Evolutionary conservation across 306 rosid genomes (phyloP).

Genomic region (Geum urbanum): DNA sequence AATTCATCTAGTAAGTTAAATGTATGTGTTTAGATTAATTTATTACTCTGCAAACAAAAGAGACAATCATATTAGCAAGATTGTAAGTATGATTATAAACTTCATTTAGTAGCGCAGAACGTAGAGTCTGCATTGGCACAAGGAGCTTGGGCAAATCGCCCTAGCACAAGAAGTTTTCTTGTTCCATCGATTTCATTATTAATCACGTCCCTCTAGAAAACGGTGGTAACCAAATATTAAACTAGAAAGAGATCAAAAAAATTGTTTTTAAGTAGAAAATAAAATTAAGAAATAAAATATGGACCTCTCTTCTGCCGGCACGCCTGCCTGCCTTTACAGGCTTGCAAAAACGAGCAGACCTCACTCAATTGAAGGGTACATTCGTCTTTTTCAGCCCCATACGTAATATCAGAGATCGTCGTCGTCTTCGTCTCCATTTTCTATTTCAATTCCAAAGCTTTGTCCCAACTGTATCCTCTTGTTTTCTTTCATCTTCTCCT

Average conservation of each 20-base stretch:
- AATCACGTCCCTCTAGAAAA: background rate
- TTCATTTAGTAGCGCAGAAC: too few species aligned
- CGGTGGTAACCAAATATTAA: background rate
- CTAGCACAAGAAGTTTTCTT: background rate
- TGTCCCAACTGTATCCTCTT: slow-evolving; percentile 55
- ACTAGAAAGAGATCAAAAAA: too few species aligned
- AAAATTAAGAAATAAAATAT: too few species aligned
- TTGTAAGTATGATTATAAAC: too few species aligned
- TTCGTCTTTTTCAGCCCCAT: background rate
- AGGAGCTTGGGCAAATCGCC: background rate
- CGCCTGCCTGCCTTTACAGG: background rate
- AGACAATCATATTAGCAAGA: too few species aligned
- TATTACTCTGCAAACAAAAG: too few species aligned
- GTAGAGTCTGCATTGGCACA: too few species aligned
- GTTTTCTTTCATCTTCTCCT: slow-evolving; percentile 20
- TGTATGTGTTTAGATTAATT: too few species aligned
- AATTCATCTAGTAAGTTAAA: too few species aligned
- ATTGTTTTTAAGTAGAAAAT: too few species aligned
- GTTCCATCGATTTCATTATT: background rate
- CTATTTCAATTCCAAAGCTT: background rate
- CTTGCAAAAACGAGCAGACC: background rate
- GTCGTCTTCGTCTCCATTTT: background rate
- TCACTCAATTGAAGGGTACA: background rate
- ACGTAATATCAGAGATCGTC: background rate
- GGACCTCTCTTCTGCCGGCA: too few species aligned